Percentiles rank a stretch among this genome's conserved stretches.
Evolutionary conservation across 345 rosid genomes (phyloP).

Genomic region (Aquilaria sinensis): DNA sequence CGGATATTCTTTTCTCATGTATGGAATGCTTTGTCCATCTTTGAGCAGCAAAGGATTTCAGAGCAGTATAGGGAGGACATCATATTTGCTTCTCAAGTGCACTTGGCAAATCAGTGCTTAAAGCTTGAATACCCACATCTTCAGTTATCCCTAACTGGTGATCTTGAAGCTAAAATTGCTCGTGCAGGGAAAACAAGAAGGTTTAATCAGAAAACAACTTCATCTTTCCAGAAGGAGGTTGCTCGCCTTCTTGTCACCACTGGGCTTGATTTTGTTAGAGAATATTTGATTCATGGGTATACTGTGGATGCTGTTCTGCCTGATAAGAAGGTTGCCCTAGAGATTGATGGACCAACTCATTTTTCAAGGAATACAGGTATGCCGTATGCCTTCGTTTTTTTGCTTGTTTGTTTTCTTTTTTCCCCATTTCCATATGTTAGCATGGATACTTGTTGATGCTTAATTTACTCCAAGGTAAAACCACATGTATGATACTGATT

Average conservation of each 20-base stretch:
- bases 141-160: constrained; percentile 40
- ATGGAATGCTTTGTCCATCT: constrained; percentile 53
- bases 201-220: constrained; percentile 77
- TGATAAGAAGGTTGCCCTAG: constrained; percentile 79
- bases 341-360: constrained; percentile 94
- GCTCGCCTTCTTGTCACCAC: constrained; percentile 76
- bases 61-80: constrained; percentile 86
- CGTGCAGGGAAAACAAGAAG: constrained; percentile 73
- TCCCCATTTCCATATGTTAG: not conserved
- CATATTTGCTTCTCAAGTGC: constrained; percentile 85
- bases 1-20: constrained; percentile 56
- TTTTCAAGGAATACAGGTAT: constrained; percentile 82
- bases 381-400: constrained; percentile 15
- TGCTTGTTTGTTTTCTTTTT: not conserved
- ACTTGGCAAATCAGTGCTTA: constrained; percentile 81
- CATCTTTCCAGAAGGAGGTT: constrained; percentile 91
- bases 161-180: constrained; percentile 61
- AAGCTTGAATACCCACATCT: constrained; percentile 79
- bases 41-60: constrained; percentile 77
- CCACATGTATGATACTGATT: constrained; percentile 1
- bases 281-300: constrained; percentile 65
- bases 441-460: not conserved
- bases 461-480: not conserved
- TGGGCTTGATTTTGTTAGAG: constrained; percentile 86
- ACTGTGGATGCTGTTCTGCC: constrained; percentile 74